phyloP scores from a whole-genome alignment of 2,329 filamentous ascomycete species.

The Paramyrothecium sp. region DNA sequence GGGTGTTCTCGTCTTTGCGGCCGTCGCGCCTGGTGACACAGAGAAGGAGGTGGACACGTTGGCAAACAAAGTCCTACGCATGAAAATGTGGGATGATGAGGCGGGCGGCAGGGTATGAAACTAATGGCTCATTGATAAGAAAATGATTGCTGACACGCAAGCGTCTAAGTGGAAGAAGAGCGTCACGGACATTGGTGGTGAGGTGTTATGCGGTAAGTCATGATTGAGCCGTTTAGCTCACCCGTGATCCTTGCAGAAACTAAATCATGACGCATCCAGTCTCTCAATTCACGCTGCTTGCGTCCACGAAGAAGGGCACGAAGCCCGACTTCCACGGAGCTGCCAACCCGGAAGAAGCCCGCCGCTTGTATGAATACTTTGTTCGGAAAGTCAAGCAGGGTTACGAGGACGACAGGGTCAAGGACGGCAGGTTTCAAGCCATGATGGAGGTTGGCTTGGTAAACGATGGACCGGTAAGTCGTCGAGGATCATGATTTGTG shows the following conservation, averaged over 20 bases:
- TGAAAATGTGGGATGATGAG: constrained; percentile 89
- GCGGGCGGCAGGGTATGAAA: constrained; percentile 60
- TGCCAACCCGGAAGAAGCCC: constrained; percentile 74
- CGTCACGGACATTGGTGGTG: constrained; percentile 84
- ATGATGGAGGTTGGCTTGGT: constrained; percentile 98
- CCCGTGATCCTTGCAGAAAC: too few species aligned
- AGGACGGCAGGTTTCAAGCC: constrained; percentile 95
- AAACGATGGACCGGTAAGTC: constrained; percentile 72
- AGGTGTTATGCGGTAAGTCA: constrained; percentile 82
- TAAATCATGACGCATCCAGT: constrained; percentile 63
- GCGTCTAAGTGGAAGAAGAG: constrained; percentile 77
- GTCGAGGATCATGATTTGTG: background rate
- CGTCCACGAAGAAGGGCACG: constrained; percentile 90
- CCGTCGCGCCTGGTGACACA: constrained; percentile 86
- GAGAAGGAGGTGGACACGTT: constrained; percentile 82
- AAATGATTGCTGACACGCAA: constrained; percentile 14
- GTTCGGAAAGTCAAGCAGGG: constrained; percentile 70
- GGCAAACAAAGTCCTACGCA: constrained; percentile 82
- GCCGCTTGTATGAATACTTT: constrained; percentile 80
- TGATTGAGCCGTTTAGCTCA: too few species aligned
- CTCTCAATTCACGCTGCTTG: constrained; percentile 93
- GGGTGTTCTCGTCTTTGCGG: constrained; percentile 87
- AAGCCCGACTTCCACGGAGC: constrained; percentile 95
- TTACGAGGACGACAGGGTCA: constrained; percentile 74
- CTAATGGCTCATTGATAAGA: constrained; percentile 4